Evolutionary conservation across 75 land plant species (phyloP), one percentile per base, ranked within the genome.

Genomic region (Picea glauca): DNA sequence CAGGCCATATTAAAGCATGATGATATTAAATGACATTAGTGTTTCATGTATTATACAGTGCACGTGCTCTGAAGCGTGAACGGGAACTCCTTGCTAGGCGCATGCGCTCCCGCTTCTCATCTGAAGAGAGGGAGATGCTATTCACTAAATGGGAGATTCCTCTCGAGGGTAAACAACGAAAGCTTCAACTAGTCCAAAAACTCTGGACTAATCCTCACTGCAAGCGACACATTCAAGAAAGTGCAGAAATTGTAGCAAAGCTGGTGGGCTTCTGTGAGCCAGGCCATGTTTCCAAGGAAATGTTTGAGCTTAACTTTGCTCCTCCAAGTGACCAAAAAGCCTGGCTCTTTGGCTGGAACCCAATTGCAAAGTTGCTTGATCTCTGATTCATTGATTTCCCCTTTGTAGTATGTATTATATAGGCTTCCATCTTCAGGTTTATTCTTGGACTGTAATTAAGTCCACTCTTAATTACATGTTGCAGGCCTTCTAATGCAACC

Each of bases 191-290:
- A 23, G 85, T 88, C 30, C 83, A 87, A 83, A 91, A 86, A 80
- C 83, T 98, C 13, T 98, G 99, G 99, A 91, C 89, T 9, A 87
- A 98, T 79, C 96, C 99, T 38, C 87, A 87, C 77, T 89, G 95
- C 81, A 57, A 63, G 35, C 72, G 33, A 40, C 96, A 98, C 76
- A 79, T 98, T 46, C 87, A 91, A 75, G 93, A 91, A 62, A 98
- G 99, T 80, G 98, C 99, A 32, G 89, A 93, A 33, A 85, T 95
- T 31, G 98, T 98, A 50, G 99, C 99, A 58, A 88, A 80, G 83
- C 86, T 98, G n/a, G 93, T 98, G 1, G 99, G 99, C 2, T 93
- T 98, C 72, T 85, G 91, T 59, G 88, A 90, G 60, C 84, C 91
- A 17, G 81, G 83, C 15, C 82, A 88, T 50, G 58, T 83, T 74